Evolutionary conservation across 202 grass and related monocot species (phyloP).

Genomic region (Bolboschoenoplectus hybrid): DNA sequence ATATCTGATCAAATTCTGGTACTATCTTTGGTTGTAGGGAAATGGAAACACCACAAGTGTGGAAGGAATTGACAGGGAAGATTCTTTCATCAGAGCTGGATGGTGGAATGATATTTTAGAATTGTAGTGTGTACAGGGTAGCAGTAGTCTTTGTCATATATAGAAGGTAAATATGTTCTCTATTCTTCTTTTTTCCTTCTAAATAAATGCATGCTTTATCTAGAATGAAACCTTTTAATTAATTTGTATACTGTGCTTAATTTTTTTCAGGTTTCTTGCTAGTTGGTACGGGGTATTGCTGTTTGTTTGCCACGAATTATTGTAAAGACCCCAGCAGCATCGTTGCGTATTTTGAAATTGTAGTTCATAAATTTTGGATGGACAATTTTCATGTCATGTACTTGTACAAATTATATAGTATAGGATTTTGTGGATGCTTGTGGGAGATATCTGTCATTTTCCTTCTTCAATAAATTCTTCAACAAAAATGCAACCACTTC

Average conservation of each 20-base stretch:
- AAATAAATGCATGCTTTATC: not conserved
- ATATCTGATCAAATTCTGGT: conserved; percentile 13
- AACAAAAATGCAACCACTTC: not conserved
- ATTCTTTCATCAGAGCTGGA: conserved; percentile 55
- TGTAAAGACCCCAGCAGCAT: not conserved
- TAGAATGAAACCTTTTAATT: not conserved
- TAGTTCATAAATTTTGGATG: conserved; percentile 24
- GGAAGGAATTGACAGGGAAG: conserved; percentile 57
- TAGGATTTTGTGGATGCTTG: not conserved
- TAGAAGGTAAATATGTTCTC: conserved; percentile 4
- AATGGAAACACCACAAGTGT: conserved; percentile 66
- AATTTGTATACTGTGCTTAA: not conserved
- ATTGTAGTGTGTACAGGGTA: conserved; percentile 42
- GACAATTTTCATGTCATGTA: conserved; percentile 20
- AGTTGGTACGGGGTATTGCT: not conserved
- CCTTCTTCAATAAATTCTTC: not conserved
- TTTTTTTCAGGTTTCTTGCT: conserved; percentile 3
- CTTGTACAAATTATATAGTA: not conserved
- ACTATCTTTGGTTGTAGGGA: conserved; percentile 46
- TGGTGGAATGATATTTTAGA: conserved; percentile 70
- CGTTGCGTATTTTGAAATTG: not conserved
- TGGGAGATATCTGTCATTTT: not conserved
- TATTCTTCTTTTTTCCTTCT: not conserved
- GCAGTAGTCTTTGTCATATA: not conserved
- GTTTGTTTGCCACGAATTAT: conserved; percentile 4